A percentile compares a stretch with the other conserved stretches of the same genome.
Conservation (phyloP, 345 rosid species). For the Barbarea vulgaris region DNA sequence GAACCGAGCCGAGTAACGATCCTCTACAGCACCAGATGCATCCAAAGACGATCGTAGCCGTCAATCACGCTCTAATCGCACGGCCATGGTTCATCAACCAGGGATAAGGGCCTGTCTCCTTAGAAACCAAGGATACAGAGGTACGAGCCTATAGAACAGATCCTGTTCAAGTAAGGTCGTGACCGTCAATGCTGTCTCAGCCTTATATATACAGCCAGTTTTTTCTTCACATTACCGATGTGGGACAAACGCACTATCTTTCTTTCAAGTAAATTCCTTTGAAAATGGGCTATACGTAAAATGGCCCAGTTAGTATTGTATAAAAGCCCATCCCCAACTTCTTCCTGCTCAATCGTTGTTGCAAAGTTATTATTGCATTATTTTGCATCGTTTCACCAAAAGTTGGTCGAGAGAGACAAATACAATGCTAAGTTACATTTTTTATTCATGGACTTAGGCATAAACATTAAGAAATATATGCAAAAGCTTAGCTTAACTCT, state of each 20-base stretch:
- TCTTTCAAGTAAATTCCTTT: neutral
- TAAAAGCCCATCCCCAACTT: neutral
- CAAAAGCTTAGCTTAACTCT: conserved; percentile 18
- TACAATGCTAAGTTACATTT: neutral
- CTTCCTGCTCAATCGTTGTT: neutral
- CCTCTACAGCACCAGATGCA: neutral
- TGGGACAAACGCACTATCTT: conserved; percentile 2
- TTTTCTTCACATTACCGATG: neutral
- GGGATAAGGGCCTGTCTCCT: conserved; percentile 8
- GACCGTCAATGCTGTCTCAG: rapidly evolving
- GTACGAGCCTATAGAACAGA: conserved; percentile 28
- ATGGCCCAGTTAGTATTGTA: neutral
- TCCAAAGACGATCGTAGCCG: neutral
- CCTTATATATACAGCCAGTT: rapidly evolving
- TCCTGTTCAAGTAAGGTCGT: conserved; percentile 36
- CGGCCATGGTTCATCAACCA: conserved; percentile 15
- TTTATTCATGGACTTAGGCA: neutral
- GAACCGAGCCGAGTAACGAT: conserved; percentile 29
- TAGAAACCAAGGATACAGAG: conserved; percentile 24
- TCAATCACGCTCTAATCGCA: conserved; percentile 31
- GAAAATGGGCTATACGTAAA: neutral
- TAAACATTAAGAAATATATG: conserved; percentile 4
- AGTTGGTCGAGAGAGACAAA: neutral
- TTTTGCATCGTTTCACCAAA: neutral
- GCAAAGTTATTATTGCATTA: too few relatives aligned